phyloP scores from a whole-genome alignment of 306 rosid genomes.

The Mucuna pruriens region DNA sequence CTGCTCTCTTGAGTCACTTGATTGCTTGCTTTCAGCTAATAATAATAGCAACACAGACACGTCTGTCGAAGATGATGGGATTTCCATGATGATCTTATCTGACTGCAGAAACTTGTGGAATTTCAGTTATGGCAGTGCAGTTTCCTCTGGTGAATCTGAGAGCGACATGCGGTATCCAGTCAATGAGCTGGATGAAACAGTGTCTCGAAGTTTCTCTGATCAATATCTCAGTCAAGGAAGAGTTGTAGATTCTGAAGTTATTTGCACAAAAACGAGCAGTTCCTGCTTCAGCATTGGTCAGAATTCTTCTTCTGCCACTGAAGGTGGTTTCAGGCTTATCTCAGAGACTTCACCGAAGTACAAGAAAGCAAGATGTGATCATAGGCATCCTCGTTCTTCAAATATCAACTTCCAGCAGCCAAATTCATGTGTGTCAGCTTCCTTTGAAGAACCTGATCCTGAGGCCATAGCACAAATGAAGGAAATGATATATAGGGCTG shows the following conservation, averaged over 20 bases:
- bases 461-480: constrained; percentile 97
- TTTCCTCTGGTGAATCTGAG: constrained; percentile 71
- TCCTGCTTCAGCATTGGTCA: constrained; percentile 50
- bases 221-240: constrained; percentile 28
- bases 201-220: constrained; percentile 56
- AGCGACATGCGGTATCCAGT: constrained; percentile 43
- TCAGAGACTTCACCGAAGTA: constrained; percentile 56
- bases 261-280: constrained; percentile 54
- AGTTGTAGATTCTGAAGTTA: constrained; percentile 36
- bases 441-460: constrained; percentile 81
- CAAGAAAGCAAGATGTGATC: constrained; percentile 75
- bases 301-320: constrained; percentile 48
- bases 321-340: constrained; percentile 68
- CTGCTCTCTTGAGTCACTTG: constrained; percentile 51
- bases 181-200: constrained; percentile 49
- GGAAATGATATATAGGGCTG: constrained; percentile 93
- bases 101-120: constrained; percentile 73
- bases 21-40: constrained; percentile 48
- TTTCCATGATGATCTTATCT: constrained; percentile 63
- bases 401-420: constrained; percentile 87
- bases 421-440: constrained; percentile 56
- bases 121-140: constrained; percentile 50
- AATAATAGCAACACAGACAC: constrained; percentile 49
- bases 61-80: constrained; percentile 56
- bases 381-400: constrained; percentile 62